A percentile compares a stretch with the other conserved stretches of the same genome.
These are phyloP conservation scores for Colletotrichum karsti DNA, from an alignment of 2,329 filamentous ascomycete genomes.

Conservation along the genomic window DNA sequence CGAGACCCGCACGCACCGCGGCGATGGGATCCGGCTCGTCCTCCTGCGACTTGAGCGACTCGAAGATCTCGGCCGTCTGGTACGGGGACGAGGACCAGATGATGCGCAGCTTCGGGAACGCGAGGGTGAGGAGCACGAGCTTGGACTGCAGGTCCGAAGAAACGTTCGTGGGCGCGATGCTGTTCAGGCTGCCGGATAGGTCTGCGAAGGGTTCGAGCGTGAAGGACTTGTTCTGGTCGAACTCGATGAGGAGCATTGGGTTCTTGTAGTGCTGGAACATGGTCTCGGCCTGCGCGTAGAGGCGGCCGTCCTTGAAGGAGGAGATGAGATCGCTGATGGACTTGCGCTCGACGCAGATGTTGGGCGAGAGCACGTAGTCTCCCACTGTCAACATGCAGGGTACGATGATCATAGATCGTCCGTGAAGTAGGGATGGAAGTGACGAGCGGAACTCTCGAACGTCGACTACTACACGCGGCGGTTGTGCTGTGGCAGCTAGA, in stretches of 20 bases:
- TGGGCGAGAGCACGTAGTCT: conserved; percentile 92
- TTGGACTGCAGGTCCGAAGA: conserved; percentile 87
- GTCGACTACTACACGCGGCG: conserved; percentile 91
- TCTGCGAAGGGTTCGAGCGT: conserved; percentile 86
- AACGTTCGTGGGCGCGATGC: conserved; percentile 66
- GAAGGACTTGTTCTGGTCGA: conserved; percentile 97
- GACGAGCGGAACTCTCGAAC: conserved; percentile 96
- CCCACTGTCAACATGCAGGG: conserved; percentile 97
- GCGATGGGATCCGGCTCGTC: conserved; percentile 89
- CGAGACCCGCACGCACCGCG: conserved; percentile 84
- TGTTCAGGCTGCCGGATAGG: conserved; percentile 66
- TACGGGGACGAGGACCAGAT: conserved; percentile 95
- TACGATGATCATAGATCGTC: conserved; percentile 85
- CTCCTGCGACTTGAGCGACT: conserved; percentile 88
- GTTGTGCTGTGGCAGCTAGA: conserved; percentile 82
- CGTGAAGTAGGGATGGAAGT: conserved; percentile 89
- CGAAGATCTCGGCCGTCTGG: conserved; percentile 97
- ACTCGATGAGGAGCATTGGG: conserved; percentile 95
- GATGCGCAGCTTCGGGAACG: conserved; percentile 88
- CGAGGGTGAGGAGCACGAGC: conserved; percentile 89
- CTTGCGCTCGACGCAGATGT: conserved; percentile 94
- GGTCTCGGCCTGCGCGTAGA: conserved; percentile 91
- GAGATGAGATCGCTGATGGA: conserved; percentile 90
- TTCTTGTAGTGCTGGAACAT: conserved; percentile 94
- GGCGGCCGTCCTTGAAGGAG: conserved; percentile 89